Evolutionary conservation across 768 basidiomycete genomes (phyloP).

Genomic region (Tulasnella sp.): DNA sequence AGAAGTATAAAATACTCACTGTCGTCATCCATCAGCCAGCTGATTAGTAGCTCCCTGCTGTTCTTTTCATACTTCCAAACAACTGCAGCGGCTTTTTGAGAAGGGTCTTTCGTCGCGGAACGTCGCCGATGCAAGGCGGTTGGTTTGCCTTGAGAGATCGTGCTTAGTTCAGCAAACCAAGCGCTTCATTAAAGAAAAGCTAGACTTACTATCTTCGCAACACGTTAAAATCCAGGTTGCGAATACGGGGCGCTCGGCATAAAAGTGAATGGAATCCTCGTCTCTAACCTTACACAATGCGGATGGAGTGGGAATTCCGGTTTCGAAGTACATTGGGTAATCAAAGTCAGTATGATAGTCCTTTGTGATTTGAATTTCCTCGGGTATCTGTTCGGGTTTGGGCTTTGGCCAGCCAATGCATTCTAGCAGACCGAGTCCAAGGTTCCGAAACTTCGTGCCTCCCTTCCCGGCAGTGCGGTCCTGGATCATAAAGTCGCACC

Average conservation of each 20-base stretch:
- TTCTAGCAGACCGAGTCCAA: neutral
- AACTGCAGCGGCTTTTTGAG: neutral
- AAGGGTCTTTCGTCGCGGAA: neutral
- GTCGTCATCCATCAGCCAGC: neutral
- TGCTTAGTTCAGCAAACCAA: too few species aligned
- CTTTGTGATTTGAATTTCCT: neutral
- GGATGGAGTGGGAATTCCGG: neutral
- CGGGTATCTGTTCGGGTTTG: neutral
- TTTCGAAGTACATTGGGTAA: neutral
- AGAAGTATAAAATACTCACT: neutral
- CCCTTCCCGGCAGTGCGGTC: neutral
- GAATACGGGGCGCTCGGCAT: neutral
- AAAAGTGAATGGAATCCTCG: too few species aligned
- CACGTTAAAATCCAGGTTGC: neutral
- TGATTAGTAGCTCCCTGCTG: neutral
- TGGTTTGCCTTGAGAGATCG: neutral
- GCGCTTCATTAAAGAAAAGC: too few species aligned
- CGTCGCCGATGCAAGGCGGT: neutral
- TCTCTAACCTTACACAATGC: too few species aligned
- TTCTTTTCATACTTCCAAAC: neutral
- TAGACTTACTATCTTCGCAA: neutral
- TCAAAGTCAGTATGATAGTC: neutral
- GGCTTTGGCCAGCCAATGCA: neutral
- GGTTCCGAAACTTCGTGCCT: neutral
- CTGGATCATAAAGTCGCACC: neutral